Percentiles rank a stretch among this genome's conserved stretches.
phyloP scores from a whole-genome alignment of 202 grass and related monocot species.

The Cymbopogon flexuosus region DNA sequence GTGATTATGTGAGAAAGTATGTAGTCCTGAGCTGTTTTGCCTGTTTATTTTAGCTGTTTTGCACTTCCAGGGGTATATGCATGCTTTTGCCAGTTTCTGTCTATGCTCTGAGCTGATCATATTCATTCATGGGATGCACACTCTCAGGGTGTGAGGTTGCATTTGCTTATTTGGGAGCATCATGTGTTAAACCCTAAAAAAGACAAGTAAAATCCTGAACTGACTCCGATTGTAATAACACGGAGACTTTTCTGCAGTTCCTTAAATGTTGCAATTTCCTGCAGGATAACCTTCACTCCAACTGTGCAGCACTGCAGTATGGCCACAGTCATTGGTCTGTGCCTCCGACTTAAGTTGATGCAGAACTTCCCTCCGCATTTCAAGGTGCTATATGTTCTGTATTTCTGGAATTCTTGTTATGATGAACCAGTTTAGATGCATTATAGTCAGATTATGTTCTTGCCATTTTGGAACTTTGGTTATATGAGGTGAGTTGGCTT shows the following conservation, averaged over 20 bases:
- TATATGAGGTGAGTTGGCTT: background rate
- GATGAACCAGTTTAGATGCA: background rate
- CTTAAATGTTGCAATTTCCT: conserved; percentile 33
- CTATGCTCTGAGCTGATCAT: background rate
- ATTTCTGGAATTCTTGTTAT: background rate
- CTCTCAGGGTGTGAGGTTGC: background rate
- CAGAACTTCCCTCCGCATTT: conserved; percentile 83
- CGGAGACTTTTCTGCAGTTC: background rate
- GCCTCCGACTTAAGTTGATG: conserved; percentile 93
- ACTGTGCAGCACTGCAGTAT: conserved; percentile 97
- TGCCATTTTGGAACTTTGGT: background rate
- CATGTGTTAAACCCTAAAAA: background rate
- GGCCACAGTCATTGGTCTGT: conserved; percentile 89
- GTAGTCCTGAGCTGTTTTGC: background rate
- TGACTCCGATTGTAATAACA: background rate
- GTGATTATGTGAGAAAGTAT: background rate
- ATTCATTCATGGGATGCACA: background rate
- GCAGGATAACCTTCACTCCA: conserved; percentile 97
- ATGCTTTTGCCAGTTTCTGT: background rate
- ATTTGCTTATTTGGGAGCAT: background rate
- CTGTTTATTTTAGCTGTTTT: background rate
- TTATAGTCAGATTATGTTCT: background rate
- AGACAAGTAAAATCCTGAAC: background rate
- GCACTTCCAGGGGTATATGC: no score
- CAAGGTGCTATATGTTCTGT: conserved; percentile 56